Evolutionary conservation across 2,329 filamentous ascomycete genomes (phyloP), one percentile per base, ranked within the genome.

Genomic region (Teratosphaeria gauchensis): DNA sequence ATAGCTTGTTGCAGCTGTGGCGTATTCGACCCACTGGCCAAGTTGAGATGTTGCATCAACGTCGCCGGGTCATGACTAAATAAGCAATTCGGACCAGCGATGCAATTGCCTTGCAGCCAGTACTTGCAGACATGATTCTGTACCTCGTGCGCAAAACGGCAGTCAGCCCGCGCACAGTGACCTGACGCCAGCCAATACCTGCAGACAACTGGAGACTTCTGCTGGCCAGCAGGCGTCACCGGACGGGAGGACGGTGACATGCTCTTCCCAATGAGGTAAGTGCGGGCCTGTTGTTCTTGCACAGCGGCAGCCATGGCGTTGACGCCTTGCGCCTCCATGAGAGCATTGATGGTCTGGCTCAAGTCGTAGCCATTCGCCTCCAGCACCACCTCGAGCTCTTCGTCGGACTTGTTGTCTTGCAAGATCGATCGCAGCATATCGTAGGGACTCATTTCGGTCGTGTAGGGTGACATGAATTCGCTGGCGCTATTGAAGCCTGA

Each of bases 91-190:
- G 91, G 87, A 38, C 94, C 92, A 21, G 94, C 94, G 35, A 99
- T 82, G 71, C 94, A 99, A 68, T 92, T 96, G 1, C 94, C 94
- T 77, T 90, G 90, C 56, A 99, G 82, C 90, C 92, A 99, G 73
- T 97, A 97, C 90, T 97, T 97, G 92, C 94, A 99, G 62, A 99
- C 83, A 69, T 96, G 94, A 70, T 89, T 95, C 71, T 90, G 95
- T 52, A 96, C 82, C 72, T 99, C 92, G 74, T 99, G 94, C 66
- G 92, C 96, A 75, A 97, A 99, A 59, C 92, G 87, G 73, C 94
- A 99, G 74, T 99, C 94, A 61, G 92, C 92, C 60, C 94, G 85
- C 56, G 96, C 85, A 73, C 94, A 99, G 73, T 94, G 89, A n/a
- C 94, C 94, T 7, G 89, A 95, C 9, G 92, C 92, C 63, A 99